A percentile compares a stretch with the other conserved stretches of the same genome.
These are phyloP conservation scores for Sutorius eximius DNA, from an alignment of 1,284 basidiomycete genomes.

Conservation along the genomic window DNA sequence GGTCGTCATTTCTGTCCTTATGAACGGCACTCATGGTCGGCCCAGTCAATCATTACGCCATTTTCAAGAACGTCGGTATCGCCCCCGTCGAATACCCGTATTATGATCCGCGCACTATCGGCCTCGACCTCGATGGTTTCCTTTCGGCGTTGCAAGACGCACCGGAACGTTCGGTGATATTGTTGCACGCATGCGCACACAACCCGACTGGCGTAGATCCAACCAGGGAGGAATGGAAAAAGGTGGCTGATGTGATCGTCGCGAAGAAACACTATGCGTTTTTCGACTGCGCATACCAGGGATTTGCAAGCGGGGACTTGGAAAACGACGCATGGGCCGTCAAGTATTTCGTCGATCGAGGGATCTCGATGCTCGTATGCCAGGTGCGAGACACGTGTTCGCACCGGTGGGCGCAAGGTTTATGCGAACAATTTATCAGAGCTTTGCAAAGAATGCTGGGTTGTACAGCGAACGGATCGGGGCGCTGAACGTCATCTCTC, in stretches of 20 bases:
- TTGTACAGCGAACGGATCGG: slow-evolving; percentile 91
- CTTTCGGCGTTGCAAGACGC: slow-evolving; percentile 64
- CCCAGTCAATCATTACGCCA: slow-evolving; percentile 86
- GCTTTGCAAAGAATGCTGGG: slow-evolving; percentile 96
- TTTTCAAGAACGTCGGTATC: slow-evolving; percentile 84
- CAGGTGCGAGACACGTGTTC: slow-evolving; percentile 52
- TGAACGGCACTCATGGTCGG: slow-evolving; percentile 1
- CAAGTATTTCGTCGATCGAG: slow-evolving; percentile 71
- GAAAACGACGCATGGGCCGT: slow-evolving; percentile 77
- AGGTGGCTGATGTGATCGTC: slow-evolving; percentile 75
- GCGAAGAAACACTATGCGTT: slow-evolving; percentile 85
- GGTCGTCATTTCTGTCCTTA: not conserved
- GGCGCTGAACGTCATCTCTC: slow-evolving; percentile 75
- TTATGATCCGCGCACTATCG: slow-evolving; percentile 88
- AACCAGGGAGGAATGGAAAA: slow-evolving; percentile 84
- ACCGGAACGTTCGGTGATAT: slow-evolving; percentile 77
- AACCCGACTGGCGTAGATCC: slow-evolving; percentile 97
- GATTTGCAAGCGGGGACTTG: slow-evolving; percentile 85
- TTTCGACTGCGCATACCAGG: slow-evolving; percentile 96
- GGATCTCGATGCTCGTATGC: slow-evolving; percentile 83
- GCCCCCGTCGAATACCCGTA: slow-evolving; percentile 84
- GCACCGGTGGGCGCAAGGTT: slow-evolving; percentile 1
- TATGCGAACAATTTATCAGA: slow-evolving; percentile 47
- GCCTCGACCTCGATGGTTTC: slow-evolving; percentile 82
- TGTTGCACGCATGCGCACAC: slow-evolving; percentile 93